Percentiles rank a stretch among this genome's conserved stretches.
Conservation (phyloP, 2,329 filamentous ascomycete genomes). For the Conoideocrella luteorostrata region DNA sequence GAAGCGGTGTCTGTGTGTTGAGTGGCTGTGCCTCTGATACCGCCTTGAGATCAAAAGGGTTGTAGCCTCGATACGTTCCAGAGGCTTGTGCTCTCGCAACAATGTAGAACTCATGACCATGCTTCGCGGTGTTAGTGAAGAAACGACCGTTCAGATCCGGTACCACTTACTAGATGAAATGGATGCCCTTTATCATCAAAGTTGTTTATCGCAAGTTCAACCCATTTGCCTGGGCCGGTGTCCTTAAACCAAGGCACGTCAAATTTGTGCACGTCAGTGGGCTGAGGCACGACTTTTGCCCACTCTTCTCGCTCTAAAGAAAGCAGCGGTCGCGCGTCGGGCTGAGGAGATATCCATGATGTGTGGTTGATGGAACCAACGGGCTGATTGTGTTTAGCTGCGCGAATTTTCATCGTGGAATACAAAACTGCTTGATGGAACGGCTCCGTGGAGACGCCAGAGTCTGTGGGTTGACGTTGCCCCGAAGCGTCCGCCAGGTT, state of each 20-base stretch:
- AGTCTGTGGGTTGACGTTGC: background rate
- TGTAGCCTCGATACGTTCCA: constrained; percentile 10
- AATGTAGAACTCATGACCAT: constrained; percentile 15
- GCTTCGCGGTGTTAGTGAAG: constrained; percentile 10
- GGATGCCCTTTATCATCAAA: constrained; percentile 43
- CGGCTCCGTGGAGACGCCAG: background rate
- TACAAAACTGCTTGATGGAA: constrained; percentile 14
- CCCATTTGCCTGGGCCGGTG: constrained; percentile 26
- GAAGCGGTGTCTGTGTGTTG: constrained; percentile 19
- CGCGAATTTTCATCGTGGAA: constrained; percentile 14
- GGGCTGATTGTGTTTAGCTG: constrained; percentile 14
- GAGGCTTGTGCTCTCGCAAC: constrained; percentile 8
- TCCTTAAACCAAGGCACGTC: constrained; percentile 12
- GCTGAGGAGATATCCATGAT: constrained; percentile 12
- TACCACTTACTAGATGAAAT: constrained; percentile 37
- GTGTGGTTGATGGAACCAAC: constrained; percentile 17
- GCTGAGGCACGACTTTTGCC: constrained; percentile 11
- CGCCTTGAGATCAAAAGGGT: constrained; percentile 10
- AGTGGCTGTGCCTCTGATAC: background rate
- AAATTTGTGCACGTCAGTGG: constrained; percentile 10
- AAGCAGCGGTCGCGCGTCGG: constrained; percentile 12
- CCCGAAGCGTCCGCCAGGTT: constrained; percentile 6
- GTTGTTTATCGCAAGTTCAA: constrained; percentile 44
- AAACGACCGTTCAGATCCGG: background rate
- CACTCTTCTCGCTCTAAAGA: constrained; percentile 10